A percentile compares a stretch with the other conserved stretches of the same genome.
These are phyloP conservation scores for Phytopythium mirpurense DNA, from an alignment of 352 stramenopile genomes.

Conservation along the genomic window DNA sequence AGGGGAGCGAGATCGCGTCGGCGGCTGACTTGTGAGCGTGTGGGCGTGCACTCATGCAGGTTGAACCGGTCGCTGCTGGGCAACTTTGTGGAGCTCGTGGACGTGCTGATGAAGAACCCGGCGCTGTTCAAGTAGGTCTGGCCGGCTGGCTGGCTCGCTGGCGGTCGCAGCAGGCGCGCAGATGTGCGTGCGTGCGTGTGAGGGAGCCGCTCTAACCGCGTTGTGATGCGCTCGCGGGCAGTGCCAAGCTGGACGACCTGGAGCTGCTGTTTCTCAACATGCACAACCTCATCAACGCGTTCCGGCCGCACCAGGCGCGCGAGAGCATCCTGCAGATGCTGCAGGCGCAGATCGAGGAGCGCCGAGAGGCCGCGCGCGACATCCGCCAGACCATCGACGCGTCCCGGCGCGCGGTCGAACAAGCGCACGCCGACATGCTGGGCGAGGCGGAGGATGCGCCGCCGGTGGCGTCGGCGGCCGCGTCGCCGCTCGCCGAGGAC, in stretches of 20 bases:
- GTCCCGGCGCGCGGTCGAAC: conserved; percentile 51
- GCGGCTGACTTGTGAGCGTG: no score
- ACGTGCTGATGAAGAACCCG: conserved; percentile 76
- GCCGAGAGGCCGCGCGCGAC: conserved; percentile 60
- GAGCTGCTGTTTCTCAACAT: conserved; percentile 87
- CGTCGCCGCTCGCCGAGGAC: conserved; percentile 12
- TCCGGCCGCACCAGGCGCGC: conserved; percentile 78
- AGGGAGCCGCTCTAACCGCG: no score
- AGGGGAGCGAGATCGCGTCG: background rate
- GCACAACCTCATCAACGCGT: conserved; percentile 89
- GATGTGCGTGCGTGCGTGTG: no score
- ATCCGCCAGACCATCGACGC: conserved; percentile 75
- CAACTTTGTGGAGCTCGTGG: conserved; percentile 82
- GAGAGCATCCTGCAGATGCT: conserved; percentile 85
- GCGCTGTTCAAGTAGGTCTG: conserved; percentile 72
- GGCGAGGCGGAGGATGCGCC: conserved; percentile 35
- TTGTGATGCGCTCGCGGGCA: conserved; percentile 9
- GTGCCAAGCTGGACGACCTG: conserved; percentile 80
- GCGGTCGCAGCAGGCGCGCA: no score
- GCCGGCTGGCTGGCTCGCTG: no score
- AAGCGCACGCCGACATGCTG: conserved; percentile 54
- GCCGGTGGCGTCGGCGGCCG: conserved; percentile 11
- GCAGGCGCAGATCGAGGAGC: conserved; percentile 68
- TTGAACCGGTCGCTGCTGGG: conserved; percentile 81
- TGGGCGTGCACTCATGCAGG: conserved; percentile 16